These are phyloP conservation scores for Monosporascus cannonballus DNA, from an alignment of 2,329 filamentous ascomycete genomes.

Conservation along the genomic window DNA sequence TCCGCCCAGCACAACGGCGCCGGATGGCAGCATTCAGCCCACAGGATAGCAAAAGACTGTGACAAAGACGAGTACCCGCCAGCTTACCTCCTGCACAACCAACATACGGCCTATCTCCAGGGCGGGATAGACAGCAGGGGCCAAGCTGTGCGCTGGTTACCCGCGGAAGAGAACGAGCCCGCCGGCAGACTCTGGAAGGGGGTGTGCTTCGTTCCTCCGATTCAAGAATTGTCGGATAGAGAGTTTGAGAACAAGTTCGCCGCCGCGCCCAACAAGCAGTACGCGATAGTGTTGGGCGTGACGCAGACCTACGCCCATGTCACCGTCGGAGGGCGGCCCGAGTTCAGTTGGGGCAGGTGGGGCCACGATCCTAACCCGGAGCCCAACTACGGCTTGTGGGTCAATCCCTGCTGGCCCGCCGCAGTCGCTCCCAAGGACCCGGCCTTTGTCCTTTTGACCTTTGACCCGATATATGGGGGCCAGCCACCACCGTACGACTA, in stretches of 20 bases:
- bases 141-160: constrained; percentile 7
- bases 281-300: neutral
- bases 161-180: constrained; percentile 3
- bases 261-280: neutral
- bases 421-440: constrained; percentile 11
- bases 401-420: constrained; percentile 17
- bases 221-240: constrained; percentile 1
- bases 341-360: constrained; percentile 4
- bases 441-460: constrained; percentile 14
- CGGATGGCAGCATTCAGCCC: neutral
- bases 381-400: constrained; percentile 11
- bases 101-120: neutral
- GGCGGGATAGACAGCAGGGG: neutral
- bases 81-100: neutral
- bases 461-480: constrained; percentile 12
- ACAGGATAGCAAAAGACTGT: neutral
- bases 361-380: neutral
- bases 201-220: constrained; percentile 2
- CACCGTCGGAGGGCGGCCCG: constrained; percentile 2
- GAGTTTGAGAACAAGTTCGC: constrained; percentile 1
- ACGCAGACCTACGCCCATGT: constrained; percentile 1
- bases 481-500: constrained; percentile 5
- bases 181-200: constrained; percentile 8
- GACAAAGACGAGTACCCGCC: constrained; percentile 2
- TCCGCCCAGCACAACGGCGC: neutral